Evolutionary conservation across 176 grass and related monocot species (phyloP), one percentile per base, ranked within the genome.

Genomic region (Cocos nucifera): DNA sequence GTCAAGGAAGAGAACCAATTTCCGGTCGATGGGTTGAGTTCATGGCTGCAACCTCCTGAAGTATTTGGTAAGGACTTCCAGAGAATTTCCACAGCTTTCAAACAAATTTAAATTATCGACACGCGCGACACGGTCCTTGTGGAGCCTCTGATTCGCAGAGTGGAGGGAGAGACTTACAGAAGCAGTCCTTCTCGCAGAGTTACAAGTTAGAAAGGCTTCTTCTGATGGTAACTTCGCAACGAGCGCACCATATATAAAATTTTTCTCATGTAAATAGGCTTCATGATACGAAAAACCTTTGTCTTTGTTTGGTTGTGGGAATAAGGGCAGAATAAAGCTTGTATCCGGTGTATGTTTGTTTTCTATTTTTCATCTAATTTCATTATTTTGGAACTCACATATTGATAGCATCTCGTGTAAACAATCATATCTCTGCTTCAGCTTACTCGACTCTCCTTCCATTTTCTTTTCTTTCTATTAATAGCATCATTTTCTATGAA

Each of bases 61-160:
- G 22, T 51, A 19, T 65, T 50, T n/a, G 48, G 39, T 25, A 65
- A 65, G 62, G 62, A 51, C 12, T 65, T 65, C 48, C 62, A 65
- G 29, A 65, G 39, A 65, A 39, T 65, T 65, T 51, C 62, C 23
- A 14, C 62, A 2, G 17, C 48, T 4, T 65, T 65, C 19, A 39
- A 65, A 50, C 62, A 65, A 17, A 50, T 65, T 65, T 65, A 65
- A 39, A 19, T 65, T 7, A 67, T 19, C 2, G 17, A 39, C 35
- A 61, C 58, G 10, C 8, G 7, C 35, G 35, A 5, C 15, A 39
- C 15, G 20, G 27, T 61, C 30, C 25, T 39, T 61, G 27, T 7
- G 26, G 58, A 56, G 22, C 54, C 54, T 56, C 54, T 1, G 10
- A 55, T 55, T 56, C 19, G 12, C 10, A 14, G 7, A 20, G 19